Percentiles rank a stretch among this genome's conserved stretches.
Conservation (phyloP, 2,329 filamentous ascomycete species). For the Phyllosticta paracitricarpa region DNA sequence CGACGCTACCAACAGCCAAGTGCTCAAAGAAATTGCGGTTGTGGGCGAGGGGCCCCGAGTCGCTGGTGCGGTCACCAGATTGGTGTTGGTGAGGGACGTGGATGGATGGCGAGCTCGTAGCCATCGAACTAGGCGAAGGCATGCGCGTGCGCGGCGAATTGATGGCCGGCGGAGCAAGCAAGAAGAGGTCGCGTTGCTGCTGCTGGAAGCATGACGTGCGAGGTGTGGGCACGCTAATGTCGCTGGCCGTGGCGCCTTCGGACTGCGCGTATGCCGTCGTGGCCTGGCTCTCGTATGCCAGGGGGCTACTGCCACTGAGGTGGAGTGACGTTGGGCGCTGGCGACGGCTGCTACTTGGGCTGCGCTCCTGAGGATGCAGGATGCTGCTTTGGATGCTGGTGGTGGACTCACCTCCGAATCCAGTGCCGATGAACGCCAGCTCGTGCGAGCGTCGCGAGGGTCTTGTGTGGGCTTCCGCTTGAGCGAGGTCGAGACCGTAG, state of each 20-base stretch:
- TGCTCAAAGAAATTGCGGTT: background rate
- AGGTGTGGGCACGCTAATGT: background rate
- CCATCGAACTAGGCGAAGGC: background rate
- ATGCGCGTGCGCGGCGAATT: background rate
- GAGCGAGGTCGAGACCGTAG: constrained; percentile 5
- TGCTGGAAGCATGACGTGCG: background rate
- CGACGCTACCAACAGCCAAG: background rate
- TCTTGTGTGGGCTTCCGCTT: background rate
- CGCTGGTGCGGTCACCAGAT: background rate
- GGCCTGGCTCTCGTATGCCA: background rate
- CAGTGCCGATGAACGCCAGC: background rate
- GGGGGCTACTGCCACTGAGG: background rate
- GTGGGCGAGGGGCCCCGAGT: background rate
- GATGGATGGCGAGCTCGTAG: background rate
- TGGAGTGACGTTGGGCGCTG: background rate
- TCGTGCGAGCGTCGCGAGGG: constrained; percentile 1
- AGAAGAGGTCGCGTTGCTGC: background rate
- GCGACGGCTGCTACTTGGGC: background rate
- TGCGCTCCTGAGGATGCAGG: background rate
- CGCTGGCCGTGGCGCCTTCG: background rate
- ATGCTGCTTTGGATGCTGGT: constrained; percentile 1
- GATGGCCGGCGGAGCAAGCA: background rate
- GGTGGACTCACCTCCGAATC: background rate
- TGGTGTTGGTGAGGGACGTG: background rate
- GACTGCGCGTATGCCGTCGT: constrained; percentile 1